Evolutionary conservation across 805 yeast species (phyloP).

Genomic region (Candida montana): DNA sequence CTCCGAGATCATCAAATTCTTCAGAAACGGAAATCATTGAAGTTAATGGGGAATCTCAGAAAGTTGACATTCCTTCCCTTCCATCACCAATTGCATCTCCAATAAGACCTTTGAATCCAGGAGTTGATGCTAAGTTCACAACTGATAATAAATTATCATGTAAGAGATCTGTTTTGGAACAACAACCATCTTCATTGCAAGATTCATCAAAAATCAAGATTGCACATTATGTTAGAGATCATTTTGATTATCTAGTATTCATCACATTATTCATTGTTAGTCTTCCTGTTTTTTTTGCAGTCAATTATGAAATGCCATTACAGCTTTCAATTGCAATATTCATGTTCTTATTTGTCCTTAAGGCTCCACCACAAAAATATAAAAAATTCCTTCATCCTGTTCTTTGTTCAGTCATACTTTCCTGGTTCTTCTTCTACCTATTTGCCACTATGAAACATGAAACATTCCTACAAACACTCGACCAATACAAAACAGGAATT

Average conservation of each 20-base stretch:
- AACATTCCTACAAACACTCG: slow-evolving; percentile 47
- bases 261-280: slow-evolving; percentile 45
- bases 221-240: slow-evolving; percentile 34
- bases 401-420: slow-evolving; percentile 55
- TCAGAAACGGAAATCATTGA: not conserved
- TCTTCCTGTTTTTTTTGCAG: slow-evolving; percentile 52
- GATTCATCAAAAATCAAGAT: slow-evolving; percentile 22
- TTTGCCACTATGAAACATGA: slow-evolving; percentile 46
- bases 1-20: not conserved
- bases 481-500: slow-evolving; percentile 62
- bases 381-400: slow-evolving; percentile 65
- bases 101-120: slow-evolving; percentile 13
- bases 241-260: slow-evolving; percentile 55
- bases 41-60: not conserved
- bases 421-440: slow-evolving; percentile 58
- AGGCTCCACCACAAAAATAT: slow-evolving; percentile 39
- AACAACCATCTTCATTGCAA: slow-evolving; percentile 4
- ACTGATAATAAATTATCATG: slow-evolving; percentile 17
- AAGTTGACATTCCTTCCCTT: slow-evolving; percentile 5
- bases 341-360: slow-evolving; percentile 46
- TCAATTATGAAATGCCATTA: slow-evolving; percentile 53
- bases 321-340: slow-evolving; percentile 58
- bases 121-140: slow-evolving; percentile 7
- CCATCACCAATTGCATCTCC: slow-evolving; percentile 19
- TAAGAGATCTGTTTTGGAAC: slow-evolving; percentile 18